Evolutionary conservation across 768 basidiomycete species (phyloP), one percentile per base, ranked within the genome.

Genomic region (Leucocoprinus birnbaumii): DNA sequence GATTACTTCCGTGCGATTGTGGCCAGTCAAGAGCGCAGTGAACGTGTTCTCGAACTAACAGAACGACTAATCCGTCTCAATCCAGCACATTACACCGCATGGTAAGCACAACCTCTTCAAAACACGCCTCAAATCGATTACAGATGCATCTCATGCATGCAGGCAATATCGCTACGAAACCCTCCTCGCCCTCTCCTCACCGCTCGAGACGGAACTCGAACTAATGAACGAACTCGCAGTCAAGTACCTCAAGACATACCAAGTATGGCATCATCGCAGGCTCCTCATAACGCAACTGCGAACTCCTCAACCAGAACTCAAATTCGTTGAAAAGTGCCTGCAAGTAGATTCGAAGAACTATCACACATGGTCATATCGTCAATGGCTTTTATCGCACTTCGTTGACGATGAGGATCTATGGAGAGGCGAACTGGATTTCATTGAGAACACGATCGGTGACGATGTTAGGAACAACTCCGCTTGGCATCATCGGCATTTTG

Each of bases 151-250:
- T n/a, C 48, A 47, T 27, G 19, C 44, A 18, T 42, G 25, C 66
- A 97, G 95, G 95, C 94, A 97, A 73, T 98, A 94, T 70, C 86
- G 96, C 43, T 94, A 94, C 69, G 83, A 89, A 64, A 95, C 93
- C 1, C 80, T 98, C 2, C 62, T 94, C 2, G 80, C 82, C 2
- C 68, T 91, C 57, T 68, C 85, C 8, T 71, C 82, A 3, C 78
- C 89, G 24, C 77, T 98, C 56, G 79, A 85, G n/a, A 75, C 69
- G 3, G 96, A 99, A 72, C 77, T 98, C 1, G 71, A 70, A 49
- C 76, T 96, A 31, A 94, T 97, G 85, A 91, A 97, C 72, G 86
- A 86, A 60, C 80, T 98, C 51, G 90, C 94, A 19, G 79, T 86
- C 59, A 78, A 79, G 60, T 86, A 86, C 68, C 79, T 98, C 65